phyloP scores from a whole-genome alignment of 805 yeast species.

The Huiozyma sinensis region DNA sequence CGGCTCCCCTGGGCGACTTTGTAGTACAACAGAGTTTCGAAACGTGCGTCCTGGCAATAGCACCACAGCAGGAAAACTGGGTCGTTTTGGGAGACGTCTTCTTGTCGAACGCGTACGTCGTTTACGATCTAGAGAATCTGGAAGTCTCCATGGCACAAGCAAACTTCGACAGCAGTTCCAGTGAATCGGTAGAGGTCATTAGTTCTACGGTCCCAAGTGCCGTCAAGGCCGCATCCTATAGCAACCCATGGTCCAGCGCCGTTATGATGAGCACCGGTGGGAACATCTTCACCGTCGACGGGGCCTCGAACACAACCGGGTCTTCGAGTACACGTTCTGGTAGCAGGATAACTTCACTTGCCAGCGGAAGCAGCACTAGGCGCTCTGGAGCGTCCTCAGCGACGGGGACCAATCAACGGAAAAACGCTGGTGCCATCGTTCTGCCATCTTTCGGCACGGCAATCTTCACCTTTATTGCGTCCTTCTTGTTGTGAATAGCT shows the following conservation, averaged over 20 bases:
- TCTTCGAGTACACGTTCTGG: not conserved
- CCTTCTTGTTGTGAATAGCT: not conserved
- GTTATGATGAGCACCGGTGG: conserved; percentile 15
- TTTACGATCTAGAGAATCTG: conserved; percentile 41
- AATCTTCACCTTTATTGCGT: not conserved
- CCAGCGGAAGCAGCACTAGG: not conserved
- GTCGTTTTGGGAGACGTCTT: conserved; percentile 47
- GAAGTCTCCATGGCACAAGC: conserved; percentile 43
- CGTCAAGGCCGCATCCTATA: conserved; percentile 34
- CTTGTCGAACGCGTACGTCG: conserved; percentile 45
- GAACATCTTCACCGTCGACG: conserved; percentile 12
- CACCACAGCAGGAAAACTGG: conserved; percentile 10
- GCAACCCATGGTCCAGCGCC: conserved; percentile 30
- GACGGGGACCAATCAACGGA: not conserved
- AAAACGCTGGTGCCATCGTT: not conserved
- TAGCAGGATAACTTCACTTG: too few relatives aligned
- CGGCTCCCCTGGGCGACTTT: conserved; percentile 35
- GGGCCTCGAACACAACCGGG: not conserved
- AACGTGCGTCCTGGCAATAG: conserved; percentile 37
- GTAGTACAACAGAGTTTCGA: conserved; percentile 15
- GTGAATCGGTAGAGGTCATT: conserved; percentile 37
- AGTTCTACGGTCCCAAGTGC: conserved; percentile 39
- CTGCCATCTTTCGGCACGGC: not conserved
- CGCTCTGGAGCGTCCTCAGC: not conserved
- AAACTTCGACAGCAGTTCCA: not conserved